Percentiles rank a stretch among this genome's conserved stretches.
Evolutionary conservation across 2,329 filamentous ascomycete species (phyloP).

Genomic region (Aquanectria penicillioides): DNA sequence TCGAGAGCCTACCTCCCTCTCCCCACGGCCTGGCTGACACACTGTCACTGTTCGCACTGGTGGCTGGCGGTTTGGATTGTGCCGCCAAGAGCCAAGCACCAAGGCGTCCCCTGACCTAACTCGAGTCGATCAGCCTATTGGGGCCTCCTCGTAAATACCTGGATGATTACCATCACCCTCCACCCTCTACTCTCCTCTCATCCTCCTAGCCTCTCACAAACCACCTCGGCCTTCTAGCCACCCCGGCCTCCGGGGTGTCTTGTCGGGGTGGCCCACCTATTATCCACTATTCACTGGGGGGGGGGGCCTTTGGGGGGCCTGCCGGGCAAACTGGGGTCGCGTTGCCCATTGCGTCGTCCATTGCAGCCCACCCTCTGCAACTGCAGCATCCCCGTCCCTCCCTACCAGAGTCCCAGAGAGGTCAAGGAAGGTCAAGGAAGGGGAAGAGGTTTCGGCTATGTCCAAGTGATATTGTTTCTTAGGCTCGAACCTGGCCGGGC

Average conservation of each 20-base stretch:
- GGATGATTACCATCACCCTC: neutral
- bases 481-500: no score
- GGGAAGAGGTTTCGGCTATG: neutral
- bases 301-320: no score
- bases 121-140: neutral
- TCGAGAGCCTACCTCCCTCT: constrained; percentile 18
- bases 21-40: constrained; percentile 2
- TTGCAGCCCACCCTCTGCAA: constrained; percentile 24
- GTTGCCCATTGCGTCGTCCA: constrained; percentile 33
- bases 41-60: constrained; percentile 1
- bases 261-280: constrained; percentile 16
- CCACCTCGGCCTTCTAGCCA: constrained; percentile 4
- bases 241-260: constrained; percentile 11
- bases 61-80: constrained; percentile 9
- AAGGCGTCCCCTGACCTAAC: neutral
- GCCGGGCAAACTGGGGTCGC: constrained; percentile 41
- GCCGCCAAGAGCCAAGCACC: constrained; percentile 12
- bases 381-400: constrained; percentile 33
- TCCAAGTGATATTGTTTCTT: neutral
- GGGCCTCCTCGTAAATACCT: no score
- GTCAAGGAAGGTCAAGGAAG: neutral
- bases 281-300: constrained; percentile 25
- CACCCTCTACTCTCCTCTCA: neutral
- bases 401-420: neutral
- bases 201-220: no score